Conservation (phyloP, 1,284 basidiomycete genomes). For the Marasmius sp. region DNA sequence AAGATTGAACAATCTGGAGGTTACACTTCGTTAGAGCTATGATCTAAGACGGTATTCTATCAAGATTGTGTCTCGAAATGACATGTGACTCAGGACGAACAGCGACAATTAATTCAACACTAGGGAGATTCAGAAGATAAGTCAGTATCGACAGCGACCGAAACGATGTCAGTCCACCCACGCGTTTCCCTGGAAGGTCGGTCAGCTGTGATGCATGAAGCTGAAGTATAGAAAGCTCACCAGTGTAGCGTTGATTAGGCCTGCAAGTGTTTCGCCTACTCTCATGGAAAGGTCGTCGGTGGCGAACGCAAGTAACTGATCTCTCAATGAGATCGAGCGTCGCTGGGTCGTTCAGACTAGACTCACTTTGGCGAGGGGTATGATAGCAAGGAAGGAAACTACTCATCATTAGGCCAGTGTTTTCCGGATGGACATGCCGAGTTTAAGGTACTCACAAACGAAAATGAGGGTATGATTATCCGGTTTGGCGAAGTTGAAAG, state of each 20-base stretch:
- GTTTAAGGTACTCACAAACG: slow-evolving; percentile 51
- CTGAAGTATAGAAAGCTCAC: slow-evolving; percentile 37
- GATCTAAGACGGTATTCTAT: slow-evolving; percentile 49
- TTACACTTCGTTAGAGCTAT: slow-evolving; percentile 82
- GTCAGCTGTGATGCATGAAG: slow-evolving; percentile 4
- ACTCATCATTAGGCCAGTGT: slow-evolving; percentile 4
- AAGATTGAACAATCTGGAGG: slow-evolving; percentile 80
- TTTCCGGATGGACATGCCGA: no score
- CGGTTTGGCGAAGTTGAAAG: slow-evolving; percentile 58
- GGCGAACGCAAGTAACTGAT: slow-evolving; percentile 77
- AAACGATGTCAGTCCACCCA: slow-evolving; percentile 38
- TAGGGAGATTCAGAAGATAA: slow-evolving; percentile 24
- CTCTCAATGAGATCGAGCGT: slow-evolving; percentile 3
- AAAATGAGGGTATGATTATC: slow-evolving; percentile 65
- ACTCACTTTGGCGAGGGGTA: slow-evolving; percentile 72
- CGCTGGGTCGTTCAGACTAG: background rate
- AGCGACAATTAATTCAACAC: slow-evolving; percentile 79
- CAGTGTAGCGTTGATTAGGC: slow-evolving; percentile 84
- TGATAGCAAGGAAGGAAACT: slow-evolving; percentile 75
- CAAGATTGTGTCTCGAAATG: slow-evolving; percentile 24
- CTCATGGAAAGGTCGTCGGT: slow-evolving; percentile 86
- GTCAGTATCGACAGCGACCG: background rate
- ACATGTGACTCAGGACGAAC: slow-evolving; percentile 40
- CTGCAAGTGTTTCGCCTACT: slow-evolving; percentile 83
- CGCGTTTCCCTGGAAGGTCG: slow-evolving; percentile 65